Evolutionary conservation across 2,329 filamentous ascomycete species (phyloP), one percentile per base, ranked within the genome.

Genomic region (Xylaria digitata): DNA sequence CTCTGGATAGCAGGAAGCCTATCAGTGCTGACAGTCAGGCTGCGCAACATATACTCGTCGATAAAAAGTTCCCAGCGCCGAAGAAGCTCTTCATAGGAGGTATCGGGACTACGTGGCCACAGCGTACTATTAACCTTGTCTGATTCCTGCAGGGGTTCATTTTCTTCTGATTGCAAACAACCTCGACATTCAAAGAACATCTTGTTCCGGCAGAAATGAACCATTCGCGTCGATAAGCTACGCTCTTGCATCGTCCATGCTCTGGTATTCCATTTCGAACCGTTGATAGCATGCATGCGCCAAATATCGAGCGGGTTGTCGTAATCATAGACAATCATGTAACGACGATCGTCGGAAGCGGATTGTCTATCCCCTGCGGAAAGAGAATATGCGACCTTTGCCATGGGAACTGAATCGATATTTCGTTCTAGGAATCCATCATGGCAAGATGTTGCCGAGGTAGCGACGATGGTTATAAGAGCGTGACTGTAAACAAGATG

Each of bases 181-280:
- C 60, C 61, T 17, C 68, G 63, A 37, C 66, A 72, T 37, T 72
- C 70, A 30, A 66, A 72, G 54, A 70, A 70, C 21, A 72, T 60
- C 53, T 61, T 70, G 23, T 70, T 69, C 26, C 23, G 43, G 64
- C 66, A 70, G 54, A 70, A 72, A 42, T 70, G 68, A n/a, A 70
- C 53, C 52, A 63, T 63, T 23, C 70, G 50, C 2, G 70, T 68
- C 13, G 70, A 70, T 13, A 72, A 61, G 43, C 66, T 70, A 11
- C 68, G 63, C 46, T 72, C 70, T 54, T 72, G 70, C 68, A 72
- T 70, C 1, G 70, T 70, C 70, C 68, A 71, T 0, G 55, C 68
- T 30, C 70, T 60, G 3, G 68, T 71, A 43, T 70, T 66, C 70
- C 70, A 71, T 42, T 61, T 56, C 23, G 70, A 68, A 3, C 65